Evolutionary conservation across 2,329 filamentous ascomycete genomes (phyloP).

Genomic region (Ceratocystis destructans): DNA sequence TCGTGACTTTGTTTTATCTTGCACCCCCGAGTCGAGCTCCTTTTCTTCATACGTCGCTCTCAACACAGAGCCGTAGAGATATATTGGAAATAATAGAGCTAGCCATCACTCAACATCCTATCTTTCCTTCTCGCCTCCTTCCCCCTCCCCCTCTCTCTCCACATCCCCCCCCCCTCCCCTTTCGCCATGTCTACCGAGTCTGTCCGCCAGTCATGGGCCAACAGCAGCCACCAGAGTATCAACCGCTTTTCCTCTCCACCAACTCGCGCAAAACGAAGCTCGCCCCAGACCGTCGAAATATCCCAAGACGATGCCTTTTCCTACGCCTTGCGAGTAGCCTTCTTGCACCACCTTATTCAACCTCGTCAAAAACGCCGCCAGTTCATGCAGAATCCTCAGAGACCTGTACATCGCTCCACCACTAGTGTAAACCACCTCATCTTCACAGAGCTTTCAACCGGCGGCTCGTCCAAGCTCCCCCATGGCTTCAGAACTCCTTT

Average conservation of each 20-base stretch:
- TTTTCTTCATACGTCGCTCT: not conserved
- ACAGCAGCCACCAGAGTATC: slow-evolving; percentile 18
- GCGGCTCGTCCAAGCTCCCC: slow-evolving; percentile 39
- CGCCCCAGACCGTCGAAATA: slow-evolving; percentile 31
- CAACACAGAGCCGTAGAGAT: not conserved
- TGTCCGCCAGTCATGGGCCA: slow-evolving; percentile 16
- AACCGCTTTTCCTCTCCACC: slow-evolving; percentile 20
- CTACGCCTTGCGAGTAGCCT: slow-evolving; percentile 80
- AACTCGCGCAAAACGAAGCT: slow-evolving; percentile 20
- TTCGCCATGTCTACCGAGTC: slow-evolving; percentile 19
- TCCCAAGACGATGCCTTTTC: slow-evolving; percentile 74
- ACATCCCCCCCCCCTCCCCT: not conserved
- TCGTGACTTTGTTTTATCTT: not conserved
- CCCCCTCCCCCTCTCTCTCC: not conserved
- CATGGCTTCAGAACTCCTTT: slow-evolving; percentile 39
- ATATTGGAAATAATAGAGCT: not conserved
- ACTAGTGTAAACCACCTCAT: slow-evolving; percentile 46
- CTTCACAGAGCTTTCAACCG: slow-evolving; percentile 14
- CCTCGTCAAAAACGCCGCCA: slow-evolving; percentile 81
- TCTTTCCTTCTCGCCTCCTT: not conserved
- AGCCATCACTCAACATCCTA: not conserved
- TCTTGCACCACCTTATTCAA: slow-evolving; percentile 83
- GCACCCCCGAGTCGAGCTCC: not conserved
- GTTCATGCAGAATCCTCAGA: slow-evolving; percentile 50
- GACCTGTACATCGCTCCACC: slow-evolving; percentile 44